Evolutionary conservation across 768 basidiomycete genomes (phyloP).

Genomic region (Phylloporus rhodoxanthus): DNA sequence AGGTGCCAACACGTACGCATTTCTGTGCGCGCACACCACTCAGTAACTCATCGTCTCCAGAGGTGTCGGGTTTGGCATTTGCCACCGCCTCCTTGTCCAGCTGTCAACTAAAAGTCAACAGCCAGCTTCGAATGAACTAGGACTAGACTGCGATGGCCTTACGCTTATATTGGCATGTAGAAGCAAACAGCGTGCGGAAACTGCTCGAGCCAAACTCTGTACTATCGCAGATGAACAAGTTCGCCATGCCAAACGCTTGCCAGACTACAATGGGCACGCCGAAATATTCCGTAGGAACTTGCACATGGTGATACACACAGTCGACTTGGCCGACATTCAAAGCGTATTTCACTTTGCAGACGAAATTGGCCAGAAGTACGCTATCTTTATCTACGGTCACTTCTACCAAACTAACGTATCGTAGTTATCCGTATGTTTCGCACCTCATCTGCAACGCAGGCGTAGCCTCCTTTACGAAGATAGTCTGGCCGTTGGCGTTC

Average conservation of each 20-base stretch:
- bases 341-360: conserved; percentile 61
- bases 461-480: conserved; percentile 47
- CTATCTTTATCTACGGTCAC: neutral
- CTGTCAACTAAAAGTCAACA: conserved; percentile 46
- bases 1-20: conserved; percentile 59
- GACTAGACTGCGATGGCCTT: conserved; percentile 43
- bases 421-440: conserved; percentile 74
- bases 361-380: conserved; percentile 49
- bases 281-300: conserved; percentile 54
- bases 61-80: conserved; percentile 80
- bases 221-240: conserved; percentile 52
- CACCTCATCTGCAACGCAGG: conserved; percentile 82
- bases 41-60: conserved; percentile 41
- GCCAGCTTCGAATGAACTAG: conserved; percentile 10
- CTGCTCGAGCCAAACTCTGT: conserved; percentile 51
- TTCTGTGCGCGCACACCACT: neutral
- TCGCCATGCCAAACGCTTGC: conserved; percentile 27
- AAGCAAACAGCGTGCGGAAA: conserved; percentile 55
- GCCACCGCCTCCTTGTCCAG: conserved; percentile 69
- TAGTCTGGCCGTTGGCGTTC: conserved; percentile 46
- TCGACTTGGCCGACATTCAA: conserved; percentile 59
- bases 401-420: neutral
- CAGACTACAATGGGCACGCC: conserved; percentile 47
- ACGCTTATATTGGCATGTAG: conserved; percentile 82
- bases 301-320: conserved; percentile 49